Conservation (phyloP, 2,329 filamentous ascomycete species). For the Coniosporium tulheliwenetii region DNA sequence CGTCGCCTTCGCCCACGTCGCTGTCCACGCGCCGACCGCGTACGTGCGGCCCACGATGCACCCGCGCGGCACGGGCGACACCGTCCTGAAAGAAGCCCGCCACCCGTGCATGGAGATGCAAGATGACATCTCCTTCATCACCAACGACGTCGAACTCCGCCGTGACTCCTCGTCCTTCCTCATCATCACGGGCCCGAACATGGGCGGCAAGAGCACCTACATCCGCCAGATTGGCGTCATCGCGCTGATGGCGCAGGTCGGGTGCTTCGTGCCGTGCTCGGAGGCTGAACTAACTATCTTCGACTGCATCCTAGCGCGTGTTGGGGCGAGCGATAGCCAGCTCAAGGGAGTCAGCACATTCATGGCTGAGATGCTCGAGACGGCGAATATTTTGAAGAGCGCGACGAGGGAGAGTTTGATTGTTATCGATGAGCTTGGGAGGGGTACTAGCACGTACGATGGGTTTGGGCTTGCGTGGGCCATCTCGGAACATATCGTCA, state of each 20-base stretch:
- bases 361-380: conserved; percentile 99
- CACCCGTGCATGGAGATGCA: conserved; percentile 99
- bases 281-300: conserved; percentile 90
- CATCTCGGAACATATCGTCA: conserved; percentile 93
- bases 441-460: conserved; percentile 94
- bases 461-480: conserved; percentile 98
- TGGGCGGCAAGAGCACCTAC: conserved; percentile 98
- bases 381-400: conserved; percentile 93
- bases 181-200: conserved; percentile 95
- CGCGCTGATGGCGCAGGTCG: conserved; percentile 90
- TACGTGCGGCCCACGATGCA: conserved; percentile 90
- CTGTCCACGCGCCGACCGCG: conserved; percentile 79
- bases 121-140: conserved; percentile 96
- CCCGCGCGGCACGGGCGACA: conserved; percentile 72
- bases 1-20: conserved; percentile 81
- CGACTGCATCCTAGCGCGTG: conserved; percentile 89
- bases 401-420: conserved; percentile 91
- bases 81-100: conserved; percentile 77
- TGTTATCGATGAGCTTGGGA: conserved; percentile 94
- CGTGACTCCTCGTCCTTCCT: conserved; percentile 75
- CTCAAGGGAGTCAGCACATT: conserved; percentile 97
- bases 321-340: conserved; percentile 90
- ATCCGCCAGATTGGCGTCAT: conserved; percentile 96
- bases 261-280: conserved; percentile 86
- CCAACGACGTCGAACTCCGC: conserved; percentile 77